Conservation (phyloP, 2,329 filamentous ascomycete genomes). For the Fusarium temperatum region DNA sequence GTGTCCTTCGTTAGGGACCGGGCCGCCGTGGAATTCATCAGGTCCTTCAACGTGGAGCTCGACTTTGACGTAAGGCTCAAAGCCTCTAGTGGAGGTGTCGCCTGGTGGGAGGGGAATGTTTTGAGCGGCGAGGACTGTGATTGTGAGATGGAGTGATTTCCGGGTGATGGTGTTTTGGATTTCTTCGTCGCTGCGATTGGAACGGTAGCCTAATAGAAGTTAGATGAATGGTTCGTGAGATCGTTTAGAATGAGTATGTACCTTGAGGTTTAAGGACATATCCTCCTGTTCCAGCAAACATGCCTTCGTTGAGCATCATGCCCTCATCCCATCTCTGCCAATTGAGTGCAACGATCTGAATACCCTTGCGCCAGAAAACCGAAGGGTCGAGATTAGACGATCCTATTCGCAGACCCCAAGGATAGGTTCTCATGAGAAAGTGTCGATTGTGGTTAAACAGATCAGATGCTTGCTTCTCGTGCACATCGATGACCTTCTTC, state of each 20-base stretch:
- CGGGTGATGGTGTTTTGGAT: slow-evolving; percentile 52
- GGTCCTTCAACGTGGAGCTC: slow-evolving; percentile 84
- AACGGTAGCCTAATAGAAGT: slow-evolving; percentile 44
- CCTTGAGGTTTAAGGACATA: slow-evolving; percentile 87
- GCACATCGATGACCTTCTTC: slow-evolving; percentile 69
- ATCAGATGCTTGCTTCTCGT: slow-evolving; percentile 56
- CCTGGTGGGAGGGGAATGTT: slow-evolving; percentile 71
- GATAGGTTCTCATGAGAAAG: slow-evolving; percentile 89
- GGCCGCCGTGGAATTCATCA: slow-evolving; percentile 52
- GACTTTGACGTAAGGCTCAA: slow-evolving; percentile 84
- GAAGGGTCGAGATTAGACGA: slow-evolving; percentile 89
- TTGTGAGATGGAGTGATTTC: slow-evolving; percentile 72
- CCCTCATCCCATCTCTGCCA: slow-evolving; percentile 92
- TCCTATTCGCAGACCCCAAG: slow-evolving; percentile 80
- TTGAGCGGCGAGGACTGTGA: slow-evolving; percentile 82
- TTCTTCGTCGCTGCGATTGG: slow-evolving; percentile 33
- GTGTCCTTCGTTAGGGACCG: slow-evolving; percentile 51
- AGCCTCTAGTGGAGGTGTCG: slow-evolving; percentile 61
- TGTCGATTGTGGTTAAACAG: slow-evolving; percentile 85
- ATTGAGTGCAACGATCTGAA: slow-evolving; percentile 92
- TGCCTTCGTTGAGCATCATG: slow-evolving; percentile 95
- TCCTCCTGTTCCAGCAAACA: slow-evolving; percentile 86
- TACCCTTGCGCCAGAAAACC: slow-evolving; percentile 86
- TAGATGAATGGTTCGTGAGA: not conserved
- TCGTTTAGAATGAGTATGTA: slow-evolving; percentile 32